These are phyloP conservation scores for Moesziomyces globuligerus DNA, from an alignment of 1,284 basidiomycete species.

Conservation along the genomic window DNA sequence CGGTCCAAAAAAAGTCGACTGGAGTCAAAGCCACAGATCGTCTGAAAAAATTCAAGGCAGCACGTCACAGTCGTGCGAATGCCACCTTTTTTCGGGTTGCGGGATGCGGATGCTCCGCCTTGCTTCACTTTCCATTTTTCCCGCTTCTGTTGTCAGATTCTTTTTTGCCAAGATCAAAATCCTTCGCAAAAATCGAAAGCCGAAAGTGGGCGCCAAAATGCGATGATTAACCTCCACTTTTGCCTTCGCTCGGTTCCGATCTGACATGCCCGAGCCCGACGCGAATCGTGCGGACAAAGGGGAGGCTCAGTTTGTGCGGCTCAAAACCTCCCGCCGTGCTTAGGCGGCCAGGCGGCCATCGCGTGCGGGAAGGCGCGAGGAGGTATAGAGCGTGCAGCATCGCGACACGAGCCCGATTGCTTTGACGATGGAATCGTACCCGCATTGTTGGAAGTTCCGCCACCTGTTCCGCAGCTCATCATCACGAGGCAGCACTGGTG, in stretches of 20 bases:
- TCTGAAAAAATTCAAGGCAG: conserved; percentile 33
- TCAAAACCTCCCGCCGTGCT: too few species aligned
- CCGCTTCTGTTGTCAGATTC: background rate
- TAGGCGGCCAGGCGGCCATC: too few species aligned
- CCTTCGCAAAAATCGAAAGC: background rate
- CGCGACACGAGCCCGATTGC: background rate
- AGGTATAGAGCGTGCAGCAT: too few species aligned
- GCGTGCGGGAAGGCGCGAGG: too few species aligned
- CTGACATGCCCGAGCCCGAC: background rate
- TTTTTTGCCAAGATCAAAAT: background rate
- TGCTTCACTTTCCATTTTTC: too few species aligned
- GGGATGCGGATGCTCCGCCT: too few species aligned
- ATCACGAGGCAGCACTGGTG: background rate
- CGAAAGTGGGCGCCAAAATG: conserved; percentile 2
- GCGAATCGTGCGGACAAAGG: background rate
- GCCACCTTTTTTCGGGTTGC: background rate
- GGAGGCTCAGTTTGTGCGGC: background rate
- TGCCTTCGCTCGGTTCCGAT: conserved; percentile 11
- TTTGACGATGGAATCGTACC: background rate
- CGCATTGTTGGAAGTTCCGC: background rate
- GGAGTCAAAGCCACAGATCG: too few species aligned
- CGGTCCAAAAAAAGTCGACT: too few species aligned
- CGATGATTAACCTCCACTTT: conserved; percentile 1
- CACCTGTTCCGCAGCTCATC: background rate
- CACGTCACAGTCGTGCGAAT: conserved; percentile 13